Percentiles rank a stretch among this genome's conserved stretches.
phyloP scores from a whole-genome alignment of 176 grass and related monocot genomes.

The Oryza longistaminata region DNA sequence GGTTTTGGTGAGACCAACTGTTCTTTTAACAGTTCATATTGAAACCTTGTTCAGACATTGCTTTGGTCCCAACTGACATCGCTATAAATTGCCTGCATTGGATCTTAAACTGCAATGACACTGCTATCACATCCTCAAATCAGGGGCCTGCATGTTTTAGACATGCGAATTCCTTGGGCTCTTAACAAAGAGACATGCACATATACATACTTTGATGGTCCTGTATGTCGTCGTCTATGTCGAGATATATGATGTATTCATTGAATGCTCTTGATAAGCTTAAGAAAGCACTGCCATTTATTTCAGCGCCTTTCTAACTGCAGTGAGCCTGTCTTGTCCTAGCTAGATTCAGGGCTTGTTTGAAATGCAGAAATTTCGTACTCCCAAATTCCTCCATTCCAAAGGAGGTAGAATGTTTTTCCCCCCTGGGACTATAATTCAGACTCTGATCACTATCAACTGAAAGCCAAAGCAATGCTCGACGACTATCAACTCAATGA shows the following conservation, averaged over 20 bases:
- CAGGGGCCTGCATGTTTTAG: not conserved
- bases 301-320: not conserved
- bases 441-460: not conserved
- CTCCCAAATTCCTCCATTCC: too few species aligned
- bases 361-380: not conserved
- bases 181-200: conserved; percentile 6
- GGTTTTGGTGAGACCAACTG: conserved; percentile 13
- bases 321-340: not conserved
- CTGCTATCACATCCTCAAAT: not conserved
- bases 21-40: not conserved
- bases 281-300: not conserved
- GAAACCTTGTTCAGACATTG: not conserved
- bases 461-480: not conserved
- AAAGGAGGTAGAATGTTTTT: not conserved
- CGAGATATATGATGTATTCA: not conserved
- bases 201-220: conserved; percentile 10
- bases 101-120: not conserved
- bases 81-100: not conserved
- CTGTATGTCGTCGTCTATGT: not conserved
- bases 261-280: not conserved
- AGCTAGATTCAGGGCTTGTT: not conserved
- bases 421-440: not conserved
- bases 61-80: not conserved
- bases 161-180: not conserved
- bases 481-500: not conserved